These are phyloP conservation scores for Avena atlantica DNA, from an alignment of 176 grass and related monocot species.

Conservation along the genomic window DNA sequence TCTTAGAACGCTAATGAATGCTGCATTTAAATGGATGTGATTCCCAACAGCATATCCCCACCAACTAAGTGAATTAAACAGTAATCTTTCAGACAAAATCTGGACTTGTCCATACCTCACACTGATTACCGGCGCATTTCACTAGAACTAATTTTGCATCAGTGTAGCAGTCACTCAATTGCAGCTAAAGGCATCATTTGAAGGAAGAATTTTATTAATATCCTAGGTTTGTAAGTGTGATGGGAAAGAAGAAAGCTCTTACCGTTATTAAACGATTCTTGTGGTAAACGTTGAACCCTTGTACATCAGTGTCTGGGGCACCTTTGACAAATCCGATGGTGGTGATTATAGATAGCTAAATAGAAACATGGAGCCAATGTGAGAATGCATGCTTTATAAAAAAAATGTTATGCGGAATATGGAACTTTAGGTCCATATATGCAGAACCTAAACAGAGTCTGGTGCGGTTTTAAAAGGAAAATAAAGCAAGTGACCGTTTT, in stretches of 20 bases:
- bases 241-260: conserved; percentile 49
- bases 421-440: conserved; percentile 15
- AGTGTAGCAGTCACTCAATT: background rate
- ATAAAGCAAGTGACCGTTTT: background rate
- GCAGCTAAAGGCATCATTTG: conserved; percentile 10
- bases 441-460: conserved; percentile 8
- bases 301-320: conserved; percentile 87
- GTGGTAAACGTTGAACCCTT: conserved; percentile 97
- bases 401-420: conserved; percentile 29
- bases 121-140: conserved; percentile 18
- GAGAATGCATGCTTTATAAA: conserved; percentile 24
- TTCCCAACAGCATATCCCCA: conserved; percentile 4
- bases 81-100: background rate
- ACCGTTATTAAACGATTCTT: conserved; percentile 96
- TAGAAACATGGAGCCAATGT: conserved; percentile 27
- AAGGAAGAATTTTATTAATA: conserved; percentile 9
- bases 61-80: background rate
- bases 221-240: conserved; percentile 28
- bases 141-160: background rate
- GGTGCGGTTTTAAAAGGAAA: background rate
- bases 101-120: conserved; percentile 17
- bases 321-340: conserved; percentile 95
- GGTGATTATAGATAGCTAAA: conserved; percentile 72
- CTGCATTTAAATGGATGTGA: background rate
- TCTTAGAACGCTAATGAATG: background rate